A percentile compares a stretch with the other conserved stretches of the same genome.
These are phyloP conservation scores for Zelopaecilomyces penicillatus DNA, from an alignment of 2,329 filamentous ascomycete species.

Conservation along the genomic window DNA sequence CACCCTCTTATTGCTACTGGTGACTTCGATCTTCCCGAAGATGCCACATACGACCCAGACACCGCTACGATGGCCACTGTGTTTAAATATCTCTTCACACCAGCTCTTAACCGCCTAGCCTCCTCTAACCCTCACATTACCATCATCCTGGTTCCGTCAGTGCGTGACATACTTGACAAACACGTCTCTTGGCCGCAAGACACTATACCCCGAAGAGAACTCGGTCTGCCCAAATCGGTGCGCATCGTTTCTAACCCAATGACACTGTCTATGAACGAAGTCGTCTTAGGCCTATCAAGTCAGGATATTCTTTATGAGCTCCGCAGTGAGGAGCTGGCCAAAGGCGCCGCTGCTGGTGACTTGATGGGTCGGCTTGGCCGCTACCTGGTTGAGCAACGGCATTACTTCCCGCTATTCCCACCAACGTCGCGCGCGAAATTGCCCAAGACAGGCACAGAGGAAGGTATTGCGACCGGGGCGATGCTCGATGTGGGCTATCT, in stretches of 20 bases:
- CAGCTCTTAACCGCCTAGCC: constrained; percentile 62
- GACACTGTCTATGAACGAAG: constrained; percentile 81
- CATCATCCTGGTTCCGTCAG: constrained; percentile 74
- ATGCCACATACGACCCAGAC: constrained; percentile 62
- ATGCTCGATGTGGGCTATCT: constrained; percentile 77
- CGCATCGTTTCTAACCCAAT: constrained; percentile 84
- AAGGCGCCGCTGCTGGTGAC: constrained; percentile 30
- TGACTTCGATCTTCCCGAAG: constrained; percentile 67
- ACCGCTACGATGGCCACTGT: constrained; percentile 71
- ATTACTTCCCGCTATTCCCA: constrained; percentile 86
- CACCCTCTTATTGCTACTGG: constrained; percentile 79
- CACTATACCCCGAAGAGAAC: constrained; percentile 56
- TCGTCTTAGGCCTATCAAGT: constrained; percentile 69
- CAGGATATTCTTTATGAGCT: constrained; percentile 82
- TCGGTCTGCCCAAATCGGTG: constrained; percentile 69
- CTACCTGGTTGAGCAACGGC: constrained; percentile 79
- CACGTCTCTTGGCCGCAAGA: constrained; percentile 78
- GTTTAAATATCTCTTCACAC: constrained; percentile 73
- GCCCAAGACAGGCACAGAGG: constrained; percentile 54
- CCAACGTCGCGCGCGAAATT: constrained; percentile 60
- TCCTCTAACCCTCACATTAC: constrained; percentile 65
- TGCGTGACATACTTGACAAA: constrained; percentile 72
- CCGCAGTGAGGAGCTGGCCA: constrained; percentile 56
- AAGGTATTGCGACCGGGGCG: constrained; percentile 59
- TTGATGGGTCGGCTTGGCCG: constrained; percentile 63